Conservation (phyloP, 2,329 filamentous ascomycete species). For the Aspergillus pseudonomiae region DNA sequence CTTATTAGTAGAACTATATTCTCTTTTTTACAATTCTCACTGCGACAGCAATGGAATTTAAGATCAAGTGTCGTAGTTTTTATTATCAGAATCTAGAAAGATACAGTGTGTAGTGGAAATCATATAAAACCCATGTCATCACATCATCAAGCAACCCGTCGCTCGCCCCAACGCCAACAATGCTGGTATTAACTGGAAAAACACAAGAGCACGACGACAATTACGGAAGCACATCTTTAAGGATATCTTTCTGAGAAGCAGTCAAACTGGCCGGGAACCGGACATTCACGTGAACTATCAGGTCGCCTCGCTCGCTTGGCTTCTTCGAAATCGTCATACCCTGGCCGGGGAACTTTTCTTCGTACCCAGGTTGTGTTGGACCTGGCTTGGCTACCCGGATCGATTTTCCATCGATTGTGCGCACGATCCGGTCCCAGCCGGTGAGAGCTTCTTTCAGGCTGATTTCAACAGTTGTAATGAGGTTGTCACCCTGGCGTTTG, state of each 20-base stretch:
- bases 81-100: not conserved
- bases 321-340: constrained; percentile 97
- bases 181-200: constrained; percentile 20
- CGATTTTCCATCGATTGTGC: constrained; percentile 89
- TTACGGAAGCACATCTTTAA: constrained; percentile 73
- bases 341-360: constrained; percentile 78
- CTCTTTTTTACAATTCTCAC: not conserved
- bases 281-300: constrained; percentile 88
- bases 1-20: not conserved
- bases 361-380: constrained; percentile 81
- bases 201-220: not conserved
- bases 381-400: constrained; percentile 77
- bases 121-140: constrained; percentile 14
- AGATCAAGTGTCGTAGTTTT: not conserved
- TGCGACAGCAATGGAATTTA: not conserved
- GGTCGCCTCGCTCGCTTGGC: constrained; percentile 79
- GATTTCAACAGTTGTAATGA: constrained; percentile 77
- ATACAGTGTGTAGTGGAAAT: not conserved
- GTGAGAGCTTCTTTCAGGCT: constrained; percentile 92
- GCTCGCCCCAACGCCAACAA: constrained; percentile 31
- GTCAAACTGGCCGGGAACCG: constrained; percentile 85
- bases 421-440: constrained; percentile 88
- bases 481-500: constrained; percentile 84
- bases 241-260: constrained; percentile 72
- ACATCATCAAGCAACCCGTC: constrained; percentile 14